These are phyloP conservation scores for Sodiomyces alkalinus DNA, from an alignment of 2,329 filamentous ascomycete species.

Conservation along the genomic window DNA sequence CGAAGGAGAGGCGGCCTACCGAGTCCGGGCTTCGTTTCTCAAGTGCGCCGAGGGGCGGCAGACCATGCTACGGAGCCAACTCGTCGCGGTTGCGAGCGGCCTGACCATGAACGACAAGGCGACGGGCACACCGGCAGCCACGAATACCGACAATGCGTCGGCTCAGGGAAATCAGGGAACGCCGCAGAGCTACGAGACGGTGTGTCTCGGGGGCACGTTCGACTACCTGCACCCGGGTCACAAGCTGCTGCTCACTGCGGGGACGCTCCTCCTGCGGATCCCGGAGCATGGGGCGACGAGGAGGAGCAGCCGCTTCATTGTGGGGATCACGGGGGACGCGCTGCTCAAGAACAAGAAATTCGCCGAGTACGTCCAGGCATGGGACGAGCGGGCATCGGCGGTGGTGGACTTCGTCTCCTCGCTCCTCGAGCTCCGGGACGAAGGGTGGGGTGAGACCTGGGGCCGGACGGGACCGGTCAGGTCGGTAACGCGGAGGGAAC, in stretches of 20 bases:
- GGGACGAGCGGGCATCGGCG: slow-evolving; percentile 55
- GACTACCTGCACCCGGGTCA: slow-evolving; percentile 92
- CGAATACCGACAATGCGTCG: too few species aligned
- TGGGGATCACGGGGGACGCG: slow-evolving; percentile 81
- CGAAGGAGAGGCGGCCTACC: slow-evolving; percentile 48
- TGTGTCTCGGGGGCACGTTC: slow-evolving; percentile 86
- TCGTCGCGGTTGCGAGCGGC: slow-evolving; percentile 36
- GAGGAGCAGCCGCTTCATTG: slow-evolving; percentile 51
- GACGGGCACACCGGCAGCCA: too few species aligned
- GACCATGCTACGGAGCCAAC: slow-evolving; percentile 31
- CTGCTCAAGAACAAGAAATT: slow-evolving; percentile 83
- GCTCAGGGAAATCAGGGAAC: too few species aligned
- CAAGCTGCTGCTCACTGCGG: slow-evolving; percentile 89
- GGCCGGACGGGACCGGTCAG: slow-evolving; percentile 20
- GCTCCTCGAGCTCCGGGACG: slow-evolving; percentile 30
- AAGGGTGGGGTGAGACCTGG: slow-evolving; percentile 27
- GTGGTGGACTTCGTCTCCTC: slow-evolving; percentile 61
- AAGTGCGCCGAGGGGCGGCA: slow-evolving; percentile 29
- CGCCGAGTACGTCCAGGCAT: slow-evolving; percentile 64
- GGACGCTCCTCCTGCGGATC: slow-evolving; percentile 52
- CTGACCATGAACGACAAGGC: slow-evolving; percentile 20
- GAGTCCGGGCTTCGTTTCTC: slow-evolving; percentile 35
- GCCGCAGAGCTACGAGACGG: slow-evolving; percentile 17
- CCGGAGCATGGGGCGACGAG: slow-evolving; percentile 20
- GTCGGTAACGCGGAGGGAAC: slow-evolving; percentile 16